A percentile compares a stretch with the other conserved stretches of the same genome.
These are phyloP conservation scores for Penicillium capsulatum DNA, from an alignment of 2,329 filamentous ascomycete species.

Conservation along the genomic window DNA sequence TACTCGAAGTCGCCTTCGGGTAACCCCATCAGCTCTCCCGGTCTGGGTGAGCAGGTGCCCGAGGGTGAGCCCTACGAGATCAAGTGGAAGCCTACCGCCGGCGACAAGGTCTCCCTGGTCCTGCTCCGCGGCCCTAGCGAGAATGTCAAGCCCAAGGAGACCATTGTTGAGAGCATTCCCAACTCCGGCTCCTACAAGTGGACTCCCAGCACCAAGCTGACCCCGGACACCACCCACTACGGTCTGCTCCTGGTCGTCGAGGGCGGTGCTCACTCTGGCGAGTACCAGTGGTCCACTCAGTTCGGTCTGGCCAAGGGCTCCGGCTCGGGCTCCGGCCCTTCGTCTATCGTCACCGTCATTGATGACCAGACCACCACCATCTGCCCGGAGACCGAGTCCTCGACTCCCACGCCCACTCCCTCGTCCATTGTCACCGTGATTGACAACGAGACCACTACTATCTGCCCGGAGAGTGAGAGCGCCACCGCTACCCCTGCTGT, in stretches of 20 bases:
- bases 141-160: constrained; percentile 51
- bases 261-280: constrained; percentile 51
- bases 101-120: constrained; percentile 50
- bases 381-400: constrained; percentile 4
- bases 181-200: constrained; percentile 56
- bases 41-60: constrained; percentile 52
- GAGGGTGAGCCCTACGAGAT: constrained; percentile 55
- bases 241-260: constrained; percentile 60
- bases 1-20: constrained; percentile 39
- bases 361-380: not conserved
- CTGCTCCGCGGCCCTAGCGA: constrained; percentile 56
- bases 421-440: constrained; percentile 1
- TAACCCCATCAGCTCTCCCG: constrained; percentile 54
- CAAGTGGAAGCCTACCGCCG: constrained; percentile 50
- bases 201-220: constrained; percentile 50
- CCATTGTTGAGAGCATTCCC: constrained; percentile 51
- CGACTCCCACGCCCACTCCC: constrained; percentile 4
- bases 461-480: constrained; percentile 2
- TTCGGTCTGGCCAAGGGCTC: constrained; percentile 51
- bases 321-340: constrained; percentile 8
- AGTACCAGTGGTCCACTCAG: constrained; percentile 60
- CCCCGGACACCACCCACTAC: constrained; percentile 51
- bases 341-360: constrained; percentile 8
- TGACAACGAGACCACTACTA: constrained; percentile 16
- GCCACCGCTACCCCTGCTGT: constrained; percentile 13